Base-by-base conservation (phyloP, 768 basidiomycete genomes). In the Amanita polypyramis region DNA sequence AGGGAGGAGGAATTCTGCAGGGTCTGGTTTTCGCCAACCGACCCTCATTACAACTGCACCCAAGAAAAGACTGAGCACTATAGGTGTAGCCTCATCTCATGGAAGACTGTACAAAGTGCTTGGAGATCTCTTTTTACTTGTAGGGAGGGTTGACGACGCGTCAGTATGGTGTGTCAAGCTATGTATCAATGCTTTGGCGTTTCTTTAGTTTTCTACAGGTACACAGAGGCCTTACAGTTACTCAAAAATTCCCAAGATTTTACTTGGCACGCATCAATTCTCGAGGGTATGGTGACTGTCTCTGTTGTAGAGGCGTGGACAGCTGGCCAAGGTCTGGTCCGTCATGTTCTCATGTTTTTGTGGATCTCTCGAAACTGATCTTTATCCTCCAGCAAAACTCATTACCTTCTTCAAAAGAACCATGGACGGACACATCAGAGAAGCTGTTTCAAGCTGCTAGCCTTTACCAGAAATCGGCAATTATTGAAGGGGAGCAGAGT, bases 91-190 rank as follows among this genome's bases (percentile, higher is more conserved):
- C 11, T 85, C 86, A 7, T 85, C 88, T 2, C 86, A 86, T 63
- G 95, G 85, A 20, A 71, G 95, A 48, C 71, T 95, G 32, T 86
- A 80, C 64, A 97, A 95, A 65, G 74, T 94, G 20, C 73, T 90
- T 11, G 95, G 82, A 0, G 92, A 97, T 62, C 75, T 96, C 55
- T 94, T 85, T 65, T 66, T 97, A 14, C 68, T 98, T 20, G 76
- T 90, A 5, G 95, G 96, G n/a, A 73, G 89, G 53, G 76, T 79
- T 32, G 78, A 80, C 42, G 93, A 98, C 58, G 85, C 95, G 1
- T 66, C 72, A 34, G 72, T 85, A 44, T 91, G 91, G 89, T 93
- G 65, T 44, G 69, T 62, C 42, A n/a, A 11, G 10, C 45, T 25
- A 11, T 20, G 43, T 51, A 33, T 20, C 17, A 19, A 3, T 39